phyloP scores from a whole-genome alignment of 1,139 yeast genomes.

The Kodamaea plutei region DNA sequence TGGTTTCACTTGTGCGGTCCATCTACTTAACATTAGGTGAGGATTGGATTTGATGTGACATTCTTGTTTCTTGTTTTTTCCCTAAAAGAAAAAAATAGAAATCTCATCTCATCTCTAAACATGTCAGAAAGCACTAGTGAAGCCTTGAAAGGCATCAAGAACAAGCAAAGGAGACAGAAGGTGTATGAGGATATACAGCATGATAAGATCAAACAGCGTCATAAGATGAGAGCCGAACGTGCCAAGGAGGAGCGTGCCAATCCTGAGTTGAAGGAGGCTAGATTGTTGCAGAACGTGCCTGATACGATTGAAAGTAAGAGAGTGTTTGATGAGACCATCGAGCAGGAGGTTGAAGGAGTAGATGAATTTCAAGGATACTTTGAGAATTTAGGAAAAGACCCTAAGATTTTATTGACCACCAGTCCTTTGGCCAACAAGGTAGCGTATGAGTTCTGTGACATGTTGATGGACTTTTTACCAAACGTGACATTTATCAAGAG shows the following conservation, averaged over 20 bases:
- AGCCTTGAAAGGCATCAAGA: slow-evolving; percentile 50
- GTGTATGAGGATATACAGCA: slow-evolving; percentile 71
- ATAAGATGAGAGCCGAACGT: slow-evolving; percentile 67
- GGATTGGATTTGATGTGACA: neutral
- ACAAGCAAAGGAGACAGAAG: slow-evolving; percentile 77
- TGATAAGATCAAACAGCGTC: slow-evolving; percentile 72
- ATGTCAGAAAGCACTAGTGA: slow-evolving; percentile 24
- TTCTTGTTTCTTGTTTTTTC: too few relatives aligned
- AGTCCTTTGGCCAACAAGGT: slow-evolving; percentile 79
- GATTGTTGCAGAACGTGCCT: slow-evolving; percentile 77
- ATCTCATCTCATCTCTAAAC: slow-evolving; percentile 9
- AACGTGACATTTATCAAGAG: slow-evolving; percentile 83
- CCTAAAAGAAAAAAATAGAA: slow-evolving; percentile 2
- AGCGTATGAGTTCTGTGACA: slow-evolving; percentile 89
- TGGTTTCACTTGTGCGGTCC: slow-evolving; percentile 17
- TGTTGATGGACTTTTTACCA: slow-evolving; percentile 80
- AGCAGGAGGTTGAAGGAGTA: slow-evolving; percentile 69
- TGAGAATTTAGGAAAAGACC: slow-evolving; percentile 48
- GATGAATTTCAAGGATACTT: slow-evolving; percentile 75
- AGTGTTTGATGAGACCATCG: slow-evolving; percentile 85
- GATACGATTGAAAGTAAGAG: slow-evolving; percentile 86
- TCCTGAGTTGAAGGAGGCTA: slow-evolving; percentile 76
- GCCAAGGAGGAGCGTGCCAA: slow-evolving; percentile 80
- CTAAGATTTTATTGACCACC: slow-evolving; percentile 87
- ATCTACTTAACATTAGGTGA: slow-evolving; percentile 8